These are phyloP conservation scores for Cladophialophora bantiana DNA, from an alignment of 2,329 filamentous ascomycete species.

Conservation along the genomic window DNA sequence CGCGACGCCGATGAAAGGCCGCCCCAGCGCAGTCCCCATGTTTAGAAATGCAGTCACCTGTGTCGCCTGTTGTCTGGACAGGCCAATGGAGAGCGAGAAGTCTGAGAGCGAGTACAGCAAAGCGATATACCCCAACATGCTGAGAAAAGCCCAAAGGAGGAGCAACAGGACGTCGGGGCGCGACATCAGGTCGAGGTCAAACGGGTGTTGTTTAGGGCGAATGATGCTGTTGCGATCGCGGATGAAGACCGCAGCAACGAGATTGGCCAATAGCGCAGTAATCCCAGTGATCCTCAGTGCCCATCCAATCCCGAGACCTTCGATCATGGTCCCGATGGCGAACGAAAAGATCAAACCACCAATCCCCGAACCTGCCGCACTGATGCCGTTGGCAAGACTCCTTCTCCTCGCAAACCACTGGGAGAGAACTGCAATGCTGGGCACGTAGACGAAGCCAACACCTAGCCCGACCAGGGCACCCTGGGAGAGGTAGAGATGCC, in stretches of 20 bases:
- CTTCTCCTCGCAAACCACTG: conserved; percentile 44
- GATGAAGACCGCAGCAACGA: conserved; percentile 39
- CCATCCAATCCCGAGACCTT: conserved; percentile 39
- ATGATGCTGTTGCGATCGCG: conserved; percentile 40
- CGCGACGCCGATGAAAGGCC: conserved; percentile 54
- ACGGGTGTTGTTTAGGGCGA: conserved; percentile 35
- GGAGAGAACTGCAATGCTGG: conserved; percentile 36
- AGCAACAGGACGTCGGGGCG: conserved; percentile 37
- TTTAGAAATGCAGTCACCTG: conserved; percentile 54
- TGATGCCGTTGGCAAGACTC: conserved; percentile 43
- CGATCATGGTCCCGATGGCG: conserved; percentile 40
- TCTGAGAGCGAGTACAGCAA: conserved; percentile 58
- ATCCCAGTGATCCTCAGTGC: conserved; percentile 42
- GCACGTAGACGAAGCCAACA: conserved; percentile 40
- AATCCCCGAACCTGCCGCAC: conserved; percentile 42
- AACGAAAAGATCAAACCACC: conserved; percentile 42
- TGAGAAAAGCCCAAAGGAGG: conserved; percentile 52
- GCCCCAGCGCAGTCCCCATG: conserved; percentile 55
- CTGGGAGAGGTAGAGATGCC: conserved; percentile 41
- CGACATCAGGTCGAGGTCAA: conserved; percentile 36
- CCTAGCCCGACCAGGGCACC: conserved; percentile 40
- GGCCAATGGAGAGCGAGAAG: conserved; percentile 53
- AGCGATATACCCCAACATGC: conserved; percentile 57
- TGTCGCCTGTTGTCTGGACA: conserved; percentile 49
- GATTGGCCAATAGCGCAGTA: conserved; percentile 36